Evolutionary conservation across 371 early-diverging fungal species (phyloP).

Genomic region (Coemansia sp.): DNA sequence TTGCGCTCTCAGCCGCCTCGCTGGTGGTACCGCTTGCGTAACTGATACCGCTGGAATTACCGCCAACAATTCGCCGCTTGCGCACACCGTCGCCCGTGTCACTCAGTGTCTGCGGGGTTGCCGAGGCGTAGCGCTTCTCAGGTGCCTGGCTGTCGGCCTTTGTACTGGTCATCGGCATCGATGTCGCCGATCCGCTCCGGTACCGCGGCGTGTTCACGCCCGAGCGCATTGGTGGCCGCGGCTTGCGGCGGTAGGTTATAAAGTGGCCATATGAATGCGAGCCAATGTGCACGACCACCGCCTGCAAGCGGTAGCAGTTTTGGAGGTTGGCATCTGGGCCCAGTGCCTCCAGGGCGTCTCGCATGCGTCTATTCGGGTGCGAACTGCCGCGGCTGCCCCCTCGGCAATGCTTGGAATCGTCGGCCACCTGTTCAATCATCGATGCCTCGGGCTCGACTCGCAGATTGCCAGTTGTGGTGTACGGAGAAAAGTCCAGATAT

Average conservation of each 20-base stretch:
- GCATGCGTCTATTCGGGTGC: slow-evolving; percentile 12
- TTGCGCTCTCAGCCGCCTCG: slow-evolving; percentile 21
- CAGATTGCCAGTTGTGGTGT: slow-evolving; percentile 61
- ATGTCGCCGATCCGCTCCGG: slow-evolving; percentile 29
- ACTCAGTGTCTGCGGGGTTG: slow-evolving; percentile 4
- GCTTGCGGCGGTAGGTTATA: slow-evolving; percentile 82
- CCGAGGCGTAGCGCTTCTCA: slow-evolving; percentile 27
- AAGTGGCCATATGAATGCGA: slow-evolving; percentile 91
- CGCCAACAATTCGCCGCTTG: slow-evolving; percentile 38
- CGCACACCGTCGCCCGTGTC: slow-evolving; percentile 29
- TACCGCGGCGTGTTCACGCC: slow-evolving; percentile 46
- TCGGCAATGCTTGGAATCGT: not conserved
- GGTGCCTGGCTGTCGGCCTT: not conserved
- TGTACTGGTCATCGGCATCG: slow-evolving; percentile 10
- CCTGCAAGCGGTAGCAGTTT: slow-evolving; percentile 67
- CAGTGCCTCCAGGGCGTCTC: slow-evolving; percentile 36
- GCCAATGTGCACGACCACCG: slow-evolving; percentile 89
- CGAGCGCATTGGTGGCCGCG: slow-evolving; percentile 42
- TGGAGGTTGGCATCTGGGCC: slow-evolving; percentile 25
- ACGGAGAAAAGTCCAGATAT: slow-evolving; percentile 67
- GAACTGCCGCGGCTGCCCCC: not conserved
- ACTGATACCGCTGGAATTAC: slow-evolving; percentile 5
- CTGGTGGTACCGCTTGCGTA: slow-evolving; percentile 14
- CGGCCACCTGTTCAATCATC: slow-evolving; percentile 28
- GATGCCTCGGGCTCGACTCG: slow-evolving; percentile 51